Base-by-base conservation (phyloP, 768 basidiomycete species). In the Leccinum fibrillosum region DNA sequence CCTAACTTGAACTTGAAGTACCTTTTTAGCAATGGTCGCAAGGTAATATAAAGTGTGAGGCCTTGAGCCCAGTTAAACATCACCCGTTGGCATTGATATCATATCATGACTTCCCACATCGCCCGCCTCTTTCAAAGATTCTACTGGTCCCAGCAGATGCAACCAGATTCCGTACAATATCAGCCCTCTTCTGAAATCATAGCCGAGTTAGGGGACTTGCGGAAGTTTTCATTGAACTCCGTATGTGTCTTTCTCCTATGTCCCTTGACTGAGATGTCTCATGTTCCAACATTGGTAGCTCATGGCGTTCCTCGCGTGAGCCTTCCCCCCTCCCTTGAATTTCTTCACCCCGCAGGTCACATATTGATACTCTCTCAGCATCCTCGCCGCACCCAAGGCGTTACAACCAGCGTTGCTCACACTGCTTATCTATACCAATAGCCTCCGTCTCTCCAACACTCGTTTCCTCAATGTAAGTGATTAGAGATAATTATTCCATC, bases 351-450 rank as follows among this genome's bases (percentile, higher is more conserved):
- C n/a, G 6, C 34, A 13, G 1, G 34, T 34, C 34, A 15, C 44
- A 45, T 13, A 23, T 45, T 37, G 10, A 55, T 7, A 12, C 7
- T 6, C 12, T 35, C 9, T 25, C 45, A 67, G 66, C 9, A 30
- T 63, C 49, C 55, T 62, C 15, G 19, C 60, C 1, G 59, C 55
- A 17, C 59, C 61, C 10, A 56, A 42, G 8, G 17, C 15, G 4
- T 58, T 69, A 21, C 47, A 17, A 6, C 55, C 51, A 1, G 52
- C 53, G 8, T 54, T 60, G 0, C 55, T 70, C 8, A 54, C 60
- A 0, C 60, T 70, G 10, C 49, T 71, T 9, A 51, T 67, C 4
- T 72, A 68, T 35, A 70, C 65, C 10, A 62, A 67, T 53, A 69
- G 5, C 34, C 34, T 34, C 34, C 32, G 32, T 34, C 32, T 34